Percentiles rank a stretch among this genome's conserved stretches.
phyloP scores from a whole-genome alignment of 2,329 filamentous ascomycete species.

The Elsinoe arachidis region DNA sequence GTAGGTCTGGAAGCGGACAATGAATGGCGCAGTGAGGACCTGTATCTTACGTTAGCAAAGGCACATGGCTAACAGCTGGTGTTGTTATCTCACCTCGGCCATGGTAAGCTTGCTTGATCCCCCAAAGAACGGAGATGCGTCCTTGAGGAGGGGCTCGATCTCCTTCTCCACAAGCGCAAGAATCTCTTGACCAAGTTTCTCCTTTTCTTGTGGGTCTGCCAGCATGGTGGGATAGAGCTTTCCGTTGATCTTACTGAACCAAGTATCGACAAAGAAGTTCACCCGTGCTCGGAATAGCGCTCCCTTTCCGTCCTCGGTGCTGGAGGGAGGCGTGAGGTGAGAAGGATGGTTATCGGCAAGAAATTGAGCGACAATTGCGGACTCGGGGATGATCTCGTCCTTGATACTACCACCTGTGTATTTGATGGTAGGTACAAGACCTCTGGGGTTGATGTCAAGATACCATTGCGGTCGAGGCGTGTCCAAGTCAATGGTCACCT shows the following conservation, averaged over 20 bases:
- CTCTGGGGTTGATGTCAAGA: slow-evolving; percentile 67
- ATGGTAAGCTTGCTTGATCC: slow-evolving; percentile 51
- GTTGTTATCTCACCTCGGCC: slow-evolving; percentile 53
- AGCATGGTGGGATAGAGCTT: slow-evolving; percentile 41
- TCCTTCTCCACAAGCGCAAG: slow-evolving; percentile 56
- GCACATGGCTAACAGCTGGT: background rate
- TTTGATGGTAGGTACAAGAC: slow-evolving; percentile 62
- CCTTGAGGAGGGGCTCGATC: slow-evolving; percentile 59
- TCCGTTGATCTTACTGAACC: slow-evolving; percentile 51
- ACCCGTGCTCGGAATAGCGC: slow-evolving; percentile 59
- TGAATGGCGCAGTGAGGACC: slow-evolving; percentile 48
- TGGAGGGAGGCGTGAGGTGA: slow-evolving; percentile 50
- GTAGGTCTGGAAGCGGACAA: slow-evolving; percentile 51
- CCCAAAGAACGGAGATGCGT: slow-evolving; percentile 38
- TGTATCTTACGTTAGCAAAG: slow-evolving; percentile 26
- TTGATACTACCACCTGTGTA: slow-evolving; percentile 43
- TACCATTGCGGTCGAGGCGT: slow-evolving; percentile 64
- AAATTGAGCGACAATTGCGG: slow-evolving; percentile 64
- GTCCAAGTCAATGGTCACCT: slow-evolving; percentile 48
- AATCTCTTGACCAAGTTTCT: slow-evolving; percentile 42
- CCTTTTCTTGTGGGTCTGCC: slow-evolving; percentile 39
- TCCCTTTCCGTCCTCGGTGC: slow-evolving; percentile 41
- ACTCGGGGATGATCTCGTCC: slow-evolving; percentile 61
- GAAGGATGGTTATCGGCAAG: slow-evolving; percentile 61
- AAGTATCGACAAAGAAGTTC: slow-evolving; percentile 65